Evolutionary conservation across 1,284 basidiomycete species (phyloP).

Genomic region (Neonothopanus nambi): DNA sequence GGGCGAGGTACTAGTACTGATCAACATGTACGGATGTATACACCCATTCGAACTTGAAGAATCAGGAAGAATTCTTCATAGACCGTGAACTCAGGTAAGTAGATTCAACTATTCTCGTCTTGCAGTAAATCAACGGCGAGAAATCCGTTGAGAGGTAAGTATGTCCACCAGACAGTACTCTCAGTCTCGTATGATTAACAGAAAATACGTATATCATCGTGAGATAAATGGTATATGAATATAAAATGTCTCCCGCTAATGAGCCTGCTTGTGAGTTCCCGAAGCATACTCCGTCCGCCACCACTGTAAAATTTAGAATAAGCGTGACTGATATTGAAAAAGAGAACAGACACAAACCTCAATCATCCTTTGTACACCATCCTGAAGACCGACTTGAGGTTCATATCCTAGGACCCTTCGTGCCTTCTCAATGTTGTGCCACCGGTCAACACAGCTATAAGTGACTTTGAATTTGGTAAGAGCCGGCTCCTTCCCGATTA

Average conservation of each 20-base stretch:
- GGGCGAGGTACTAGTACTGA: too few species aligned
- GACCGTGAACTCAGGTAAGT: too few species aligned
- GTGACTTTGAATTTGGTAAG: conserved; percentile 90
- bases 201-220: too few species aligned
- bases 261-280: conserved; percentile 7
- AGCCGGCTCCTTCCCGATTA: conserved; percentile 80
- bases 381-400: conserved; percentile 86
- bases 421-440: conserved; percentile 96
- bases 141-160: too few species aligned
- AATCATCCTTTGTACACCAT: conserved; percentile 82
- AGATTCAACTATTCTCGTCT: too few species aligned
- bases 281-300: conserved; percentile 9
- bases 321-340: neutral
- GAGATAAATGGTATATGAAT: neutral
- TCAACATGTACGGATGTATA: too few species aligned
- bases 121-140: too few species aligned
- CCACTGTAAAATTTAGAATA: neutral
- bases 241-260: conserved; percentile 1
- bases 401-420: conserved; percentile 91
- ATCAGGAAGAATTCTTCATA: too few species aligned
- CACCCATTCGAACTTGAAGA: too few species aligned
- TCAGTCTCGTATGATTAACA: neutral
- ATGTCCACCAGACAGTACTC: too few species aligned
- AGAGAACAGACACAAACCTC: conserved; percentile 30
- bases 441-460: conserved; percentile 75